Conservation (phyloP, 2,329 filamentous ascomycete genomes). For the Aspergillus jensenii region DNA sequence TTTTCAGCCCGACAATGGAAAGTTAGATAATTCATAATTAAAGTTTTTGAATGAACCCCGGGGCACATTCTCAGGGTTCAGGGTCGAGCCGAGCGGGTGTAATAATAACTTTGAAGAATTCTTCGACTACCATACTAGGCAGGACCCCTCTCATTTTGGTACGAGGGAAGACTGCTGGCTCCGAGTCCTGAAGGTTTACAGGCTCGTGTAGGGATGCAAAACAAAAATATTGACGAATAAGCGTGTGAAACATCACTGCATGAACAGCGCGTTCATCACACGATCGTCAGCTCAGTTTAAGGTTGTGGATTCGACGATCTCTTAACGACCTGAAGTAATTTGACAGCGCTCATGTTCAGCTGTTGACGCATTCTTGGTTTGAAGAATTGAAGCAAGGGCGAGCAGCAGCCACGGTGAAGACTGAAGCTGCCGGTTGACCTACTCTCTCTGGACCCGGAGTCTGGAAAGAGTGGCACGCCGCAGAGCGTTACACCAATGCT, state of each 20-base stretch:
- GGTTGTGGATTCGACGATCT: neutral
- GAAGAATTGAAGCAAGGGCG: neutral
- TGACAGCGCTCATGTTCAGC: too few species aligned
- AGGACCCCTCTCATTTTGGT: too few species aligned
- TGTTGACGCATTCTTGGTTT: neutral
- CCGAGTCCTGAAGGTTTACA: too few species aligned
- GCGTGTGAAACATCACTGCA: neutral
- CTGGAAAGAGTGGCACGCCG: neutral
- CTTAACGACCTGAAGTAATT: neutral
- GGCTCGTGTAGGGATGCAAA: neutral
- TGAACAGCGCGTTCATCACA: slow-evolving; percentile 1
- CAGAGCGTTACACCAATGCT: neutral
- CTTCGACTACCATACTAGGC: too few species aligned
- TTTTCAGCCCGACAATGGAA: neutral
- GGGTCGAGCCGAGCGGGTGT: neutral
- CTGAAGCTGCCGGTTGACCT: neutral
- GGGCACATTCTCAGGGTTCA: neutral
- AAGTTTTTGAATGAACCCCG: neutral
- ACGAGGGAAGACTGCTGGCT: too few species aligned
- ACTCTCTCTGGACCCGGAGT: too few species aligned
- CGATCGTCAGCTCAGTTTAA: neutral
- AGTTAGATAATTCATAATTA: neutral
- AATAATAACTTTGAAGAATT: neutral
- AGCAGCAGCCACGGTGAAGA: neutral
- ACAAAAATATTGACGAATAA: neutral